A percentile compares a stretch with the other conserved stretches of the same genome.
These are phyloP conservation scores for Globisporangium cylindrosporum DNA, from an alignment of 352 stramenopile species.

Conservation along the genomic window DNA sequence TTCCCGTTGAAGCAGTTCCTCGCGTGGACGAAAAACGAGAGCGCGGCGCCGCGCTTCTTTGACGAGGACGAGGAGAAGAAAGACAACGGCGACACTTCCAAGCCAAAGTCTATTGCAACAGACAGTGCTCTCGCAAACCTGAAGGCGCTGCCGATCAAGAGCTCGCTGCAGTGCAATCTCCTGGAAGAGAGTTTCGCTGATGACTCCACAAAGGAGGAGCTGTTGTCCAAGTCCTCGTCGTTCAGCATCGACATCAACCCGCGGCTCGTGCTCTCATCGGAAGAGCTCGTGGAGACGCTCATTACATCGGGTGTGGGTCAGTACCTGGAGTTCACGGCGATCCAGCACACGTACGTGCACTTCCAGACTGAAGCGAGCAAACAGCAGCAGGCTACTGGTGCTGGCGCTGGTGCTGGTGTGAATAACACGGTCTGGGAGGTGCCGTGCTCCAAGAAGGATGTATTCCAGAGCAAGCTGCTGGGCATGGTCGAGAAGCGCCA, in stretches of 20 bases:
- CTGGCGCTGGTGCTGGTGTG: not conserved
- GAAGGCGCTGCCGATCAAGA: conserved; percentile 33
- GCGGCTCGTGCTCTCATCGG: conserved; percentile 76
- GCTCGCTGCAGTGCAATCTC: conserved; percentile 44
- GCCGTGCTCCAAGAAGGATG: conserved; percentile 88
- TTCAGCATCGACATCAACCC: conserved; percentile 82
- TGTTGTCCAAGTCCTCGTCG: conserved; percentile 43
- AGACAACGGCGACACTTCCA: conserved; percentile 3
- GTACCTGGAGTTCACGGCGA: conserved; percentile 87
- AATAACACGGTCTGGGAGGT: conserved; percentile 69
- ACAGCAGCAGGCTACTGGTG: not conserved
- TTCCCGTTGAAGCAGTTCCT: conserved; percentile 60
- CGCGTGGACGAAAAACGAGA: conserved; percentile 54
- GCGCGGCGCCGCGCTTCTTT: conserved; percentile 30
- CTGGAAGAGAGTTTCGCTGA: conserved; percentile 41
- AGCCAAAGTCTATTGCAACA: not conserved
- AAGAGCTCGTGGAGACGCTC: conserved; percentile 76
- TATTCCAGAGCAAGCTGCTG: conserved; percentile 87
- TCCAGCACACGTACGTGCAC: conserved; percentile 83
- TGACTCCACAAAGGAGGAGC: conserved; percentile 29
- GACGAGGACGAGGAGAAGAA: conserved; percentile 24
- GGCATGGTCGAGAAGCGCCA: conserved; percentile 84
- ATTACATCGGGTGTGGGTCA: conserved; percentile 82
- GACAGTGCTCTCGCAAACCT: not conserved
- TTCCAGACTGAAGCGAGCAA: conserved; percentile 22